Evolutionary conservation across 2,329 filamentous ascomycete species (phyloP).

Genomic region (Tolypocladium amazonense): DNA sequence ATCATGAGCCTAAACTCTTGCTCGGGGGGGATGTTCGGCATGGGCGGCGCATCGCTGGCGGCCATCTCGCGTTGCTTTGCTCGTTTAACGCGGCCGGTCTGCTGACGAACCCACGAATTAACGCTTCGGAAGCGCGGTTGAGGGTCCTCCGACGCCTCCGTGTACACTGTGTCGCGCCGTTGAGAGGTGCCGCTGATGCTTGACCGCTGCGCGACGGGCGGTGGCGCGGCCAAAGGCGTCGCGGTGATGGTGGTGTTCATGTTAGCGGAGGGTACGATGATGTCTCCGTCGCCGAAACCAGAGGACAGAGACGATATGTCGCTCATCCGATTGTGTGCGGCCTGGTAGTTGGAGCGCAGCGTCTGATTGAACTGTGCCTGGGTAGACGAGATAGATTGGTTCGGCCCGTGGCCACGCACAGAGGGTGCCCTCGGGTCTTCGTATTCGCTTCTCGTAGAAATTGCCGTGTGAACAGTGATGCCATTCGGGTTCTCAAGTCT

Average conservation of each 20-base stretch:
- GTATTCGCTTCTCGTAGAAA: slow-evolving; percentile 2
- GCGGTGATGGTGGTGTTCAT: slow-evolving; percentile 6
- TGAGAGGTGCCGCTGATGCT: slow-evolving; percentile 3
- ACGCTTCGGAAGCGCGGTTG: slow-evolving; percentile 47
- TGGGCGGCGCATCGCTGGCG: slow-evolving; percentile 22
- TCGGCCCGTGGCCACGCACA: not conserved
- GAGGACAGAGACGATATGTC: slow-evolving; percentile 52
- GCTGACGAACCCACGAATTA: slow-evolving; percentile 55
- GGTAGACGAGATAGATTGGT: slow-evolving; percentile 1
- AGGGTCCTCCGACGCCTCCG: slow-evolving; percentile 40
- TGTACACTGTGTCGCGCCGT: slow-evolving; percentile 40
- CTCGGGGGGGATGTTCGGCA: slow-evolving; percentile 32
- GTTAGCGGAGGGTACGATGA: slow-evolving; percentile 30
- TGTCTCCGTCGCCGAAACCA: slow-evolving; percentile 52
- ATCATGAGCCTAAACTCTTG: slow-evolving; percentile 40
- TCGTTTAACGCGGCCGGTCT: slow-evolving; percentile 42
- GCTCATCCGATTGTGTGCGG: slow-evolving; percentile 27
- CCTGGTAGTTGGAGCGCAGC: slow-evolving; percentile 7
- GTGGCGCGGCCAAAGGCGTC: not conserved
- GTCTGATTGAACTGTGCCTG: slow-evolving; percentile 7
- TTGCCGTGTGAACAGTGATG: slow-evolving; percentile 6
- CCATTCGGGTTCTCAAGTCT: not conserved
- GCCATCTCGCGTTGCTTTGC: slow-evolving; percentile 26
- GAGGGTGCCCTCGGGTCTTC: not conserved
- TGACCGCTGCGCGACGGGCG: slow-evolving; percentile 2